A percentile compares a stretch with the other conserved stretches of the same genome.
These are phyloP conservation scores for Sporothrix schenckii DNA, from an alignment of 2,329 filamentous ascomycete species.

Conservation along the genomic window DNA sequence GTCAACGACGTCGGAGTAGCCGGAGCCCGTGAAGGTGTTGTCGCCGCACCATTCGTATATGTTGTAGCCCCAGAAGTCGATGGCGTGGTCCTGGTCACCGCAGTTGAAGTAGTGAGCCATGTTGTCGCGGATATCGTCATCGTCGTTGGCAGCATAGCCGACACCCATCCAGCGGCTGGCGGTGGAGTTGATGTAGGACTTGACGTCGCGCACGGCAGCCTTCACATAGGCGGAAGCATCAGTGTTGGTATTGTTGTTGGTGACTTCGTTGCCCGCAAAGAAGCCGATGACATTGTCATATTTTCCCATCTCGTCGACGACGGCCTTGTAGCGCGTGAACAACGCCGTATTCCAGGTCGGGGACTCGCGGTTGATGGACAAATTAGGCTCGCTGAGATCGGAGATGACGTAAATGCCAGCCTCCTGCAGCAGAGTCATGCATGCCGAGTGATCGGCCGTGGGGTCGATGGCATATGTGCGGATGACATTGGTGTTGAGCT, in stretches of 20 bases:
- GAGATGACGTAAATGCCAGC: slow-evolving; percentile 95
- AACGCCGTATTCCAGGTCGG: slow-evolving; percentile 79
- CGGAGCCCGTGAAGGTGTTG: slow-evolving; percentile 74
- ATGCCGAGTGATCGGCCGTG: slow-evolving; percentile 72
- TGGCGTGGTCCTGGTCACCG: slow-evolving; percentile 64
- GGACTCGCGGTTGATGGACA: slow-evolving; percentile 82
- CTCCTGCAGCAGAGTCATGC: slow-evolving; percentile 80
- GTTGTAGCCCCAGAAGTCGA: slow-evolving; percentile 99
- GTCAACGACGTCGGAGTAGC: slow-evolving; percentile 78
- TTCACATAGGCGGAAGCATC: slow-evolving; percentile 92
- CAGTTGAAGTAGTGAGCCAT: slow-evolving; percentile 97
- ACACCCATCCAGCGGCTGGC: slow-evolving; percentile 80
- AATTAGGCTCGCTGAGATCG: slow-evolving; percentile 78
- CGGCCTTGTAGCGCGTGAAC: slow-evolving; percentile 77
- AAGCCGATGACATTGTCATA: slow-evolving; percentile 95
- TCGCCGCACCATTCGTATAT: slow-evolving; percentile 99
- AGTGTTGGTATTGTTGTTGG: slow-evolving; percentile 87
- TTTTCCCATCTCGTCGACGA: slow-evolving; percentile 77
- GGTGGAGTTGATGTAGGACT: slow-evolving; percentile 85
- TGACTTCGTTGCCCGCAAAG: slow-evolving; percentile 98
- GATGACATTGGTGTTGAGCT: slow-evolving; percentile 87
- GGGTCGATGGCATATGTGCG: slow-evolving; percentile 94
- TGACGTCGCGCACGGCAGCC: slow-evolving; percentile 94
- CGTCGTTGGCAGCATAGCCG: slow-evolving; percentile 95
- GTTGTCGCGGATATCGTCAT: slow-evolving; percentile 76